Evolutionary conservation across 2,329 filamentous ascomycete species (phyloP).

Genomic region (Exophiala mesophila): DNA sequence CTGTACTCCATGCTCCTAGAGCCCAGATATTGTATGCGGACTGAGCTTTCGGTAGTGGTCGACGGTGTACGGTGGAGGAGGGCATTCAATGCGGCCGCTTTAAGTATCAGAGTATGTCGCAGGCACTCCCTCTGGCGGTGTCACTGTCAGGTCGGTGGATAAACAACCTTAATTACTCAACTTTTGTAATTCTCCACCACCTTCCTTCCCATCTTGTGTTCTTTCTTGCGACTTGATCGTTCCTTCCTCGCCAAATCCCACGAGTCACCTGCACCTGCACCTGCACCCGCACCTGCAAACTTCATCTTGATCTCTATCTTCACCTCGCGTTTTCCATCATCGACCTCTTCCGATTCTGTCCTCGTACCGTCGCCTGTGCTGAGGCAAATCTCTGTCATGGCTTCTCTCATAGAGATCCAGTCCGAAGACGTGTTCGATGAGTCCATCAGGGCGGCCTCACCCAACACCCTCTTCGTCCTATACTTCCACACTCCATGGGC

Average conservation of each 20-base stretch:
- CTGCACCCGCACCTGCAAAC: too few species aligned
- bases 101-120: too few species aligned
- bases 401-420: conserved; percentile 70
- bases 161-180: conserved; percentile 8
- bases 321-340: not conserved
- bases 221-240: not conserved
- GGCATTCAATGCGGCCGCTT: too few species aligned
- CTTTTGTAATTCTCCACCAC: not conserved
- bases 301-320: too few species aligned
- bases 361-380: not conserved
- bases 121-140: too few species aligned
- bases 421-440: conserved; percentile 68
- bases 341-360: not conserved
- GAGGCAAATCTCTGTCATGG: conserved; percentile 49
- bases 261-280: too few species aligned
- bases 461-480: conserved; percentile 71
- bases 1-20: too few species aligned
- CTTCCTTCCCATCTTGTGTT: not conserved
- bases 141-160: too few species aligned
- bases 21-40: too few species aligned
- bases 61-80: too few species aligned
- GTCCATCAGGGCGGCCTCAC: conserved; percentile 60
- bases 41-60: too few species aligned
- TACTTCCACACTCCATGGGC: conserved; percentile 98
- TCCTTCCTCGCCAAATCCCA: not conserved